A percentile compares a stretch with the other conserved stretches of the same genome.
Evolutionary conservation across 257 asterid species (phyloP).

Genomic region (Salvia hispanica): DNA sequence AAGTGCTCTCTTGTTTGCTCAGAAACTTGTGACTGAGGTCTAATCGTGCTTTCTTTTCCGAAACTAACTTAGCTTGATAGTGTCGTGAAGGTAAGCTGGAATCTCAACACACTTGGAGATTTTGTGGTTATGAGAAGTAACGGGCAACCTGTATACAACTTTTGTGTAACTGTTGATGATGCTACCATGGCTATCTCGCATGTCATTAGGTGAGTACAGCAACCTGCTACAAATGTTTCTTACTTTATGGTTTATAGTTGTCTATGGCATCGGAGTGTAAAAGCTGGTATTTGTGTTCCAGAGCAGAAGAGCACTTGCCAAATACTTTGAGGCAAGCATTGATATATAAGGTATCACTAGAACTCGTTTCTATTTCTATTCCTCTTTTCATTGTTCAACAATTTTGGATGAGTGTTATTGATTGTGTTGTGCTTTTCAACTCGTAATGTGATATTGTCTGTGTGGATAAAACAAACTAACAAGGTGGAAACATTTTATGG

Average conservation of each 20-base stretch:
- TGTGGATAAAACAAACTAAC: constrained; percentile 40
- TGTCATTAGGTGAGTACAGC: constrained; percentile 70
- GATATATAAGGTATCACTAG: constrained; percentile 69
- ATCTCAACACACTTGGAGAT: constrained; percentile 90
- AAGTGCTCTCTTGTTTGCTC: constrained; percentile 1
- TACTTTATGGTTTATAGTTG: constrained; percentile 21
- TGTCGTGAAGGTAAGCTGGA: constrained; percentile 86
- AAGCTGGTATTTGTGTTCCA: constrained; percentile 43
- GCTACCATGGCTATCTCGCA: constrained; percentile 98
- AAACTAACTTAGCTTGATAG: constrained; percentile 57
- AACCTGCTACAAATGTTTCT: constrained; percentile 13
- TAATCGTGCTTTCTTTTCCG: constrained; percentile 22
- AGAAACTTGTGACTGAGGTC: constrained; percentile 13
- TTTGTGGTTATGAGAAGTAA: constrained; percentile 99
- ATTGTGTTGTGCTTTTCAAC: constrained; percentile 25
- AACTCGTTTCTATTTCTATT: not conserved
- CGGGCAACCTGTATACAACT: constrained; percentile 98
- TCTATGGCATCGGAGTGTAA: constrained; percentile 24
- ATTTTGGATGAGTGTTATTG: constrained; percentile 26
- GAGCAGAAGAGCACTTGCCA: constrained; percentile 99
- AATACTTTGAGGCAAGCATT: constrained; percentile 94
- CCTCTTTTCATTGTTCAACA: constrained; percentile 25
- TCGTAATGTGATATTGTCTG: constrained; percentile 20
- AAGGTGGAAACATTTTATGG: constrained; percentile 23
- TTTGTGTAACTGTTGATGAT: constrained; percentile 96